Base-by-base conservation (phyloP, 2,329 filamentous ascomycete genomes). In the Laburnicola sp. region DNA sequence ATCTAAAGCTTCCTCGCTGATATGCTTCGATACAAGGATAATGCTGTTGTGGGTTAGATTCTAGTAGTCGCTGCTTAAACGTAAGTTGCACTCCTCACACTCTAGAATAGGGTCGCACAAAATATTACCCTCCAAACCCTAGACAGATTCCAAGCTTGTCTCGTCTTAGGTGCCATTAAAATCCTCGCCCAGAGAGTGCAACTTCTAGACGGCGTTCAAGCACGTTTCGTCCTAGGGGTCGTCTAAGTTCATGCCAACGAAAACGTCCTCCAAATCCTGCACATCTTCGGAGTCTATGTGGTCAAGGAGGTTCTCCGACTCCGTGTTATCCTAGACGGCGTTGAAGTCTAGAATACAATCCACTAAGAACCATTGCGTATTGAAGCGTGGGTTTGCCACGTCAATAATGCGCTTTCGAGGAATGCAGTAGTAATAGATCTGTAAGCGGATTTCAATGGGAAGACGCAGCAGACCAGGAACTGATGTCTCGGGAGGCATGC, bases 1-100 rank as follows among this genome's bases (percentile, higher is more conserved):
- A 42, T 48, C 26, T 16, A 48, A 30, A 21, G 45, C 45, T 48
- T 48, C 45, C 36, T 42, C 37, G 45, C 37, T 42, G 26, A 48
- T 34, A 21, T 48, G 45, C 37, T 34, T 32, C 25, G 45, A 48
- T 4, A 48, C 23, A 41, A 41, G 38, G 10, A 48, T 41, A 32
- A 48, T 41, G 35, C 25, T 40, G 28, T 48, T 37, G 16, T n/a
- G n/a, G 39, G 23, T 32, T 32, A 32, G 30, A 32, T 32, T 32
- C 30, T 11, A 32, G 11, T 32, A 32, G 30, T 32, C 30, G 30
- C 30, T 32, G 11, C 30, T 11, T 32, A 32, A 11, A 32, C 11
- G 30, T 32, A 32, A 32, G 30, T 11, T 32, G 11, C 30, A 32
- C 6, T 32, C 30, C 30, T 32, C 30, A 32, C 6, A 32, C 30